Evolutionary conservation across 495 filamentous ascomycete species (phyloP).

Genomic region (Wilcoxina mikolae): DNA sequence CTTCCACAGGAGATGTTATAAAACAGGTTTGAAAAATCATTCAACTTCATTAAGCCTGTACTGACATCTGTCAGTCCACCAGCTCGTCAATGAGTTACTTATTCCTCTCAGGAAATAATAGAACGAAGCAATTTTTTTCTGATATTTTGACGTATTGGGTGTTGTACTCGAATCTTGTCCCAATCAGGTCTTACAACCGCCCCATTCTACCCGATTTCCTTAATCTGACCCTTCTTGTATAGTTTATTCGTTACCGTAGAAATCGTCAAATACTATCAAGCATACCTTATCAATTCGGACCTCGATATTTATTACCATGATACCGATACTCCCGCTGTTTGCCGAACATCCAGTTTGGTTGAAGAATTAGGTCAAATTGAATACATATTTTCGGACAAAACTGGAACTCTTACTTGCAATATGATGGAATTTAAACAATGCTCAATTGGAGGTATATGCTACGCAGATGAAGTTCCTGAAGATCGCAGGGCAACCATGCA

Average conservation of each 20-base stretch:
- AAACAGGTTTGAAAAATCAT: conserved; percentile 25
- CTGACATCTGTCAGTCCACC: conserved; percentile 18
- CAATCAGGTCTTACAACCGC: conserved; percentile 47
- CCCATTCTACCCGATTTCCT: neutral
- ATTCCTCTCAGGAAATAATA: conserved; percentile 42
- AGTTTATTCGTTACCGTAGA: conserved; percentile 90
- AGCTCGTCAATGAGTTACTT: conserved; percentile 43
- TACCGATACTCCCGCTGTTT: conserved; percentile 88
- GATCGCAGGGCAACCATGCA: conserved; percentile 66
- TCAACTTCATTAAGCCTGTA: neutral
- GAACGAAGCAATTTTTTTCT: conserved; percentile 70
- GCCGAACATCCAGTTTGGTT: conserved; percentile 87
- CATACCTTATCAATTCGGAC: conserved; percentile 92
- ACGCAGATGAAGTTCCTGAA: conserved; percentile 83
- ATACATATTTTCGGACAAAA: conserved; percentile 98
- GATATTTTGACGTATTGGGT: conserved; percentile 99
- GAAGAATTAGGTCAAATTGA: conserved; percentile 97
- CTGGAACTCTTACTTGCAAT: conserved; percentile 96
- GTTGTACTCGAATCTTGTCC: conserved; percentile 90
- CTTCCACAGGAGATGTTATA: conserved; percentile 80
- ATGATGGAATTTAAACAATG: conserved; percentile 98
- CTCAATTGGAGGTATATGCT: conserved; percentile 83
- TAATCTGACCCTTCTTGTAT: conserved; percentile 15
- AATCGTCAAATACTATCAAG: conserved; percentile 93
- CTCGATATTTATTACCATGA: conserved; percentile 96